Percentiles rank a stretch among this genome's conserved stretches.
Evolutionary conservation across 192 early-diverging fungal genomes (phyloP).

Genomic region (Lunasporangiospora selenospora): DNA sequence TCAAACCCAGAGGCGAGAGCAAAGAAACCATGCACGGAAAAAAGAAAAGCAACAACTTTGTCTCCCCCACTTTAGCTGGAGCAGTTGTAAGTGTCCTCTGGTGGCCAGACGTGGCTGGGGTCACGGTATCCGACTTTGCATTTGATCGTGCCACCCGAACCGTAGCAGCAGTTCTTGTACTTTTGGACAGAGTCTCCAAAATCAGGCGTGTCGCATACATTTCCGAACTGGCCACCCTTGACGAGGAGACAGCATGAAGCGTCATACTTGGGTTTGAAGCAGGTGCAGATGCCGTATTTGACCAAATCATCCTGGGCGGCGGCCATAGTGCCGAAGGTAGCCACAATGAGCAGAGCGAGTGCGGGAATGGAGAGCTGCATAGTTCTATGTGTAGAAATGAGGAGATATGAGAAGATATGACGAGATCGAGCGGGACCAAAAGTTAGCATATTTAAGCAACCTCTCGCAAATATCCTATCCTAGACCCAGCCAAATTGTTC

Average conservation of each 20-base stretch:
- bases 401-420: too few relatives aligned
- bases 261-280: constrained; percentile 34
- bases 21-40: too few relatives aligned
- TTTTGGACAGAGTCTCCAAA: neutral
- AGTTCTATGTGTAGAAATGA: too few relatives aligned
- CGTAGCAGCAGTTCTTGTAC: constrained; percentile 19
- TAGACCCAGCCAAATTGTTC: too few relatives aligned
- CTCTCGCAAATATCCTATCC: too few relatives aligned
- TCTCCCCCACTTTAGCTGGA: too few relatives aligned
- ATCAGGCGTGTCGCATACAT: constrained; percentile 15
- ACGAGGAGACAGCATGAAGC: constrained; percentile 38
- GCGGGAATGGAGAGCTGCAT: constrained; percentile 20
- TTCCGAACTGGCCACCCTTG: neutral
- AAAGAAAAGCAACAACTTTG: too few relatives aligned
- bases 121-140: constrained; percentile 34
- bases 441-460: too few relatives aligned
- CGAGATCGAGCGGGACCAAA: too few relatives aligned
- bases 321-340: neutral
- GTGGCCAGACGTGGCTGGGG: constrained; percentile 11
- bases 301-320: neutral
- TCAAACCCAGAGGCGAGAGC: too few relatives aligned
- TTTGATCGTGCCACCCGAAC: constrained; percentile 20
- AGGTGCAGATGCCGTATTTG: constrained; percentile 30
- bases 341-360: constrained; percentile 10
- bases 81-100: constrained; percentile 20